phyloP scores from a whole-genome alignment of 352 stramenopile genomes.

The Pythium phragmitis region DNA sequence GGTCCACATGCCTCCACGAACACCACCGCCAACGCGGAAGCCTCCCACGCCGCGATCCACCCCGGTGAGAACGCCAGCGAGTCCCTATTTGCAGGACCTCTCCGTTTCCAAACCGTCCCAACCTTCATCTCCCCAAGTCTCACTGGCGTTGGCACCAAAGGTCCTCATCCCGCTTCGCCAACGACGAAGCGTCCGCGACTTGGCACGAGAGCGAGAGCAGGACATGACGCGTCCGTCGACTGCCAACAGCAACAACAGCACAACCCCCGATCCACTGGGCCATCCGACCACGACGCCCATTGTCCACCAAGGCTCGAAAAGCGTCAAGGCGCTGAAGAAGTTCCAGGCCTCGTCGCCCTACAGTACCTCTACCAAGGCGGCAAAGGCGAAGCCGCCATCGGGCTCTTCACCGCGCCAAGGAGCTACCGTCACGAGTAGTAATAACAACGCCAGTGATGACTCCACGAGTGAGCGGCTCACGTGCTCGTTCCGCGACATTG shows the following conservation, averaged over 20 bases:
- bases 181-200: conserved; percentile 23
- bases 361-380: conserved; percentile 13
- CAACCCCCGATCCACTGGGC: not conserved
- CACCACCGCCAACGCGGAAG: conserved; percentile 6
- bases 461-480: conserved; percentile 18
- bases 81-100: conserved; percentile 19
- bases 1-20: not conserved
- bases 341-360: conserved; percentile 60
- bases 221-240: conserved; percentile 9
- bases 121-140: not conserved
- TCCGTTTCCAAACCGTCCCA: conserved; percentile 6
- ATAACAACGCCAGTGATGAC: conserved; percentile 5
- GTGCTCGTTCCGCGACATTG: conserved; percentile 64
- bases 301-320: conserved; percentile 62
- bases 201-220: conserved; percentile 3
- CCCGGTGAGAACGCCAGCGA: conserved; percentile 11
- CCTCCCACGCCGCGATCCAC: conserved; percentile 5
- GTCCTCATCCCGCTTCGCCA: not conserved
- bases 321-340: conserved; percentile 62
- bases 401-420: conserved; percentile 3
- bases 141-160: not conserved
- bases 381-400: not conserved
- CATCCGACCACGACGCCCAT: conserved; percentile 34
- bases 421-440: conserved; percentile 1
- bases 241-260: not conserved